Evolutionary conservation across 2,329 filamentous ascomycete species (phyloP).

Genomic region (Phyllosticta paracitricarpa): DNA sequence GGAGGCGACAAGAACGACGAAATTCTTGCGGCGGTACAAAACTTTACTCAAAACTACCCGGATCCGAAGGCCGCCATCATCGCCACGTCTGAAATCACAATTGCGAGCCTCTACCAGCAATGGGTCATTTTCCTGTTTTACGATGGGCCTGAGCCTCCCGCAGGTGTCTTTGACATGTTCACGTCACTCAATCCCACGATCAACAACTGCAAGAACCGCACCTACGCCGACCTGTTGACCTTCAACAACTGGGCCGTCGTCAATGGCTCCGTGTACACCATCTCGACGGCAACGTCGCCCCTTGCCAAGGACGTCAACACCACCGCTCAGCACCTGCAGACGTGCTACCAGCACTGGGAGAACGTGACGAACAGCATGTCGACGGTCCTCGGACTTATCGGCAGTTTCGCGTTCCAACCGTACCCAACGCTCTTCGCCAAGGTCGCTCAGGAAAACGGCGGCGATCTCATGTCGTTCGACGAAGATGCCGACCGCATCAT

Average conservation of each 20-base stretch:
- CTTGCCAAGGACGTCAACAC: slow-evolving; percentile 18
- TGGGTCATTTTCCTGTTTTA: slow-evolving; percentile 57
- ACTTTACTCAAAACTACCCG: slow-evolving; percentile 48
- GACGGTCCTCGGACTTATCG: slow-evolving; percentile 22
- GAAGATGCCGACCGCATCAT: slow-evolving; percentile 33
- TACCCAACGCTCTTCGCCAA: slow-evolving; percentile 21
- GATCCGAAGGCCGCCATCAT: slow-evolving; percentile 54
- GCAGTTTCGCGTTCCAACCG: slow-evolving; percentile 26
- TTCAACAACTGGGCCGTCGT: slow-evolving; percentile 34
- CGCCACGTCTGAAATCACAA: slow-evolving; percentile 41
- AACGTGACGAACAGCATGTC: slow-evolving; percentile 17
- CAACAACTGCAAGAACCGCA: slow-evolving; percentile 39
- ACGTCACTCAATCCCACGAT: slow-evolving; percentile 34
- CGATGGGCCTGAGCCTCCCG: slow-evolving; percentile 47
- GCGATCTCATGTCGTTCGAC: slow-evolving; percentile 32
- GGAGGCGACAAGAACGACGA: slow-evolving; percentile 26
- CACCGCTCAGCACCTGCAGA: background rate
- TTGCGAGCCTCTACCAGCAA: slow-evolving; percentile 37
- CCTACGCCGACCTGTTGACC: slow-evolving; percentile 38
- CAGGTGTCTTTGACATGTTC: slow-evolving; percentile 48
- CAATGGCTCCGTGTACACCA: slow-evolving; percentile 24
- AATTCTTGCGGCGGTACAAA: slow-evolving; percentile 39
- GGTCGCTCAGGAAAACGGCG: slow-evolving; percentile 14
- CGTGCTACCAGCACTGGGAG: slow-evolving; percentile 19
- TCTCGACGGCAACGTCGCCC: slow-evolving; percentile 25